A percentile compares a stretch with the other conserved stretches of the same genome.
Conservation (phyloP, 805 yeast species). For the Candida orba region DNA sequence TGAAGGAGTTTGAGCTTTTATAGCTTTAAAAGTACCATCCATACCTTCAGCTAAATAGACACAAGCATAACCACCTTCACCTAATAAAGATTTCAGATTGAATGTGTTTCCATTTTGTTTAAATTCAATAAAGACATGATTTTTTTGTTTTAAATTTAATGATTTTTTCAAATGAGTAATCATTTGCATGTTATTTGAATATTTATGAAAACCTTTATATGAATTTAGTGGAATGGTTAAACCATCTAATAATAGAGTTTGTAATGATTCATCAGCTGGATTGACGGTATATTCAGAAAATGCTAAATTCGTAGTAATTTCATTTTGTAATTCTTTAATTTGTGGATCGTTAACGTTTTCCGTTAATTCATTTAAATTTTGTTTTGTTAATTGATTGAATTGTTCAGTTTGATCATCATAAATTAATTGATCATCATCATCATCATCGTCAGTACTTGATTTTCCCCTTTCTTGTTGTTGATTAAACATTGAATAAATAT, state of each 20-base stretch:
- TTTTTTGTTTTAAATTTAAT: slow-evolving; percentile 25
- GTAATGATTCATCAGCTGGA: slow-evolving; percentile 40
- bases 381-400: slow-evolving; percentile 16
- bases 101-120: slow-evolving; percentile 36
- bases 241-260: slow-evolving; percentile 31
- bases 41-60: slow-evolving; percentile 66
- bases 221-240: slow-evolving; percentile 30
- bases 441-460: slow-evolving; percentile 8
- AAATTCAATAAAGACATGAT: slow-evolving; percentile 36
- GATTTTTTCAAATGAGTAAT: slow-evolving; percentile 28
- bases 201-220: slow-evolving; percentile 27
- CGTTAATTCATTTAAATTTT: slow-evolving; percentile 29
- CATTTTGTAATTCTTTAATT: neutral
- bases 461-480: slow-evolving; percentile 34
- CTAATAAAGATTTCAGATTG: slow-evolving; percentile 50
- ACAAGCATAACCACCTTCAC: slow-evolving; percentile 75
- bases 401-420: slow-evolving; percentile 31
- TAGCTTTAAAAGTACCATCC: slow-evolving; percentile 49
- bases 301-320: neutral
- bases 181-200: slow-evolving; percentile 28
- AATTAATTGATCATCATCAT: slow-evolving; percentile 15
- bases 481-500: slow-evolving; percentile 70
- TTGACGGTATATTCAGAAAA: slow-evolving; percentile 21
- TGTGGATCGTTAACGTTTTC: slow-evolving; percentile 17
- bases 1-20: slow-evolving; percentile 67